These are phyloP conservation scores for Dittrichia graveolens DNA, from an alignment of 129 eudicot species.

Conservation along the genomic window DNA sequence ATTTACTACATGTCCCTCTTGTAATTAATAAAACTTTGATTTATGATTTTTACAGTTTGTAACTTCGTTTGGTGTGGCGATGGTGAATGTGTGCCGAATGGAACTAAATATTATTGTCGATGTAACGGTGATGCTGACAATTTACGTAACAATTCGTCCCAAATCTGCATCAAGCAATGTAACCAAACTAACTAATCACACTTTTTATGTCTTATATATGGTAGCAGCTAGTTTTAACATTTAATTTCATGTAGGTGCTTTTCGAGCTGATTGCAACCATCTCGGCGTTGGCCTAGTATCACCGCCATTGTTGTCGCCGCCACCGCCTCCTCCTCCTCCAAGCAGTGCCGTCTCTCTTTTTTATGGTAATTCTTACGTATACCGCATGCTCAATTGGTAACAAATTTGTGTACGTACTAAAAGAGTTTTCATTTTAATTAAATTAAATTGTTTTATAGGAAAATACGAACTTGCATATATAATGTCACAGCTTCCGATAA, in stretches of 20 bases:
- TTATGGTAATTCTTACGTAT: not conserved
- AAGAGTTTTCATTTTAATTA: not conserved
- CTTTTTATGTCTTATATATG: not conserved
- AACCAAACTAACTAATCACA: not conserved
- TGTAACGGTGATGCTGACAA: conserved; percentile 30
- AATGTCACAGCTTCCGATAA: not conserved
- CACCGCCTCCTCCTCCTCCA: not conserved
- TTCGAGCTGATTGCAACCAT: conserved; percentile 34
- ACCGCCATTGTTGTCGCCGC: conserved; percentile 3
- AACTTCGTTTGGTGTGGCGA: conserved; percentile 40
- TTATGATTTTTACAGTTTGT: conserved; percentile 26
- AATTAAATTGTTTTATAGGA: not conserved
- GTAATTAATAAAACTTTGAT: not conserved
- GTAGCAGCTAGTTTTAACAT: too few relatives aligned
- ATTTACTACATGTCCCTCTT: too few relatives aligned
- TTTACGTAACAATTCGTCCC: conserved; percentile 11
- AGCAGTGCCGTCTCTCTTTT: not conserved
- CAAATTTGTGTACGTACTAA: not conserved
- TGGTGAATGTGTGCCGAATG: conserved; percentile 27
- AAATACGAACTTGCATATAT: not conserved
- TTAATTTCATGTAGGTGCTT: conserved; percentile 25
- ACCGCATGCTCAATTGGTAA: not conserved
- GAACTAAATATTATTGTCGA: conserved; percentile 15
- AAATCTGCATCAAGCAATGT: conserved; percentile 24
- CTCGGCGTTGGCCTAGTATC: conserved; percentile 1